Base-by-base conservation (phyloP, 306 rosid species). In the Lagenaria siceraria region DNA sequence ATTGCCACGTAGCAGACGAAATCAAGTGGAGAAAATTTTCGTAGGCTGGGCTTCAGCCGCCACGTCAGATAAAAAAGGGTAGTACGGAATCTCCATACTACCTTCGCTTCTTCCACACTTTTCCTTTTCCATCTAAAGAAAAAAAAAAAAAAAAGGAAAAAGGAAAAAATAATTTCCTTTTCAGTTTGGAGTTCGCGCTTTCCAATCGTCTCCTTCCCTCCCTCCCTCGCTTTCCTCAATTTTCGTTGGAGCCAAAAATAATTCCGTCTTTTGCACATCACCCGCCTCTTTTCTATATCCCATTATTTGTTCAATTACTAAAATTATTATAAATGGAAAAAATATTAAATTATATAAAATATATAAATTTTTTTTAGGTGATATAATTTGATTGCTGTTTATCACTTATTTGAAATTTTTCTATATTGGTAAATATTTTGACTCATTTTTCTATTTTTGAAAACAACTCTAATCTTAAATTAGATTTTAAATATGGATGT, bases 281-380 rank as follows among this genome's bases (percentile, higher is more conserved):
- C 76, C 76, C 76, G 76, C 76, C 59, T 64, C 12, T 36, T 65
- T 65, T 43, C n/a, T n/a, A n/a, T n/a, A n/a, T n/a, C n/a, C n/a
- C n/a, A n/a, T n/a, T n/a, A n/a, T n/a, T n/a, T n/a, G n/a, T n/a
- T n/a, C n/a, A n/a, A n/a, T n/a, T n/a, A n/a, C n/a, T n/a, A n/a
- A n/a, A n/a, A n/a, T n/a, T n/a, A n/a, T n/a, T n/a, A n/a, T n/a
- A n/a, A n/a, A n/a, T n/a, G n/a, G n/a, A n/a, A n/a, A n/a, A n/a
- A n/a, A n/a, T n/a, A n/a, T n/a, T n/a, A n/a, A n/a, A n/a, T n/a
- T n/a, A n/a, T n/a, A n/a, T n/a, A n/a, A n/a, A n/a, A n/a, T n/a
- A n/a, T n/a, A n/a, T n/a, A n/a, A n/a, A n/a, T n/a, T n/a, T n/a
- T n/a, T n/a, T n/a, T n/a, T n/a, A n/a, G n/a, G n/a, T n/a, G n/a